phyloP scores from a whole-genome alignment of 805 yeast species.

The Saturnispora serradocipensis region DNA sequence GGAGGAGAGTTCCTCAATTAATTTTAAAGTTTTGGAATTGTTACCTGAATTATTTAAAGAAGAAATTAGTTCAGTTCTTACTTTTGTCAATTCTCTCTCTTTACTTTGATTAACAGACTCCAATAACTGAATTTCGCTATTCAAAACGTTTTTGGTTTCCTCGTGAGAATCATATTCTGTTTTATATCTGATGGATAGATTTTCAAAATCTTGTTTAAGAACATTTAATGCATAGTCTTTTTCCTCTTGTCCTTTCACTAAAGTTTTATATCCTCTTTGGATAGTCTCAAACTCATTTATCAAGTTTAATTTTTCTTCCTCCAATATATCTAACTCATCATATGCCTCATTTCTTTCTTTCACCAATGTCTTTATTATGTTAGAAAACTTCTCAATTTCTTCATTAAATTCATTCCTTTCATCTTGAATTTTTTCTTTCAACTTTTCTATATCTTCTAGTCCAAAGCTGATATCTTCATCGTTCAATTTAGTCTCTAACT shows the following conservation, averaged over 20 bases:
- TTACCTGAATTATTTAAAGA: not conserved
- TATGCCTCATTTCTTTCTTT: slow-evolving; percentile 21
- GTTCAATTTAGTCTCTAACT: not conserved
- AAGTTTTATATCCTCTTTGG: slow-evolving; percentile 19
- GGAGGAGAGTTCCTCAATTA: slow-evolving; percentile 9
- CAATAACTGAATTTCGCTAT: slow-evolving; percentile 11
- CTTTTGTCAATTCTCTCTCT: slow-evolving; percentile 5
- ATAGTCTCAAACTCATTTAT: slow-evolving; percentile 28
- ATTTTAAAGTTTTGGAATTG: not conserved
- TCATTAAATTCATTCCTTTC: slow-evolving; percentile 7
- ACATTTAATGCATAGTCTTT: not conserved
- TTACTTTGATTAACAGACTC: slow-evolving; percentile 12
- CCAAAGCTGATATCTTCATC: not conserved
- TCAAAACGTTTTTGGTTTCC: slow-evolving; percentile 15
- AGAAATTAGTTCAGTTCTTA: slow-evolving; percentile 3
- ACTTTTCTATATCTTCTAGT: slow-evolving; percentile 4
- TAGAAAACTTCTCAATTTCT: slow-evolving; percentile 19
- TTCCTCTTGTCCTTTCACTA: not conserved
- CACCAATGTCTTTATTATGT: slow-evolving; percentile 12
- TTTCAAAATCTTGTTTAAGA: slow-evolving; percentile 29
- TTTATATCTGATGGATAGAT: slow-evolving; percentile 29
- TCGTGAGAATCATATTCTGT: slow-evolving; percentile 18
- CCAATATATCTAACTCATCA: slow-evolving; percentile 29
- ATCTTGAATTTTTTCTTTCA: slow-evolving; percentile 4
- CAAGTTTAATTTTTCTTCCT: slow-evolving; percentile 29